Conservation (phyloP, 768 basidiomycete genomes). For the Xerocomellus dryophilus region DNA sequence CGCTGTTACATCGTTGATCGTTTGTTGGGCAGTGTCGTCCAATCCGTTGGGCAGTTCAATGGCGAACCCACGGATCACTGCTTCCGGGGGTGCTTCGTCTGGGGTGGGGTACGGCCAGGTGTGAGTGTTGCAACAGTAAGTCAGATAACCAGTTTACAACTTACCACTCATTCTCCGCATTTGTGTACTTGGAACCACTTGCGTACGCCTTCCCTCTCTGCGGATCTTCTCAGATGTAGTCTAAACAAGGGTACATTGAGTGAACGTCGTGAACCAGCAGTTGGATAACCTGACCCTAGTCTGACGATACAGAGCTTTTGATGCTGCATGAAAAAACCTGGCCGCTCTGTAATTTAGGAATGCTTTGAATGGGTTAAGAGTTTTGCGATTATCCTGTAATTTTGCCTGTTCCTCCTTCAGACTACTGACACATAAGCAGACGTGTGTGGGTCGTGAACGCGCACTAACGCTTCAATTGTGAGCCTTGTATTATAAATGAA, state of each 20-base stretch:
- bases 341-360: not conserved
- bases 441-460: no score
- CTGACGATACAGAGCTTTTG: not conserved
- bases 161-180: not conserved
- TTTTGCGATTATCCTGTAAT: not conserved
- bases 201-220: not conserved
- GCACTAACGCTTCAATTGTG: not conserved
- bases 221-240: conserved; percentile 10
- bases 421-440: not conserved
- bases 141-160: not conserved
- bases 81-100: not conserved
- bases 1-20: not conserved
- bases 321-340: not conserved
- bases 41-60: not conserved
- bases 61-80: not conserved
- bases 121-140: not conserved
- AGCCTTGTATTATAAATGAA: conserved; percentile 1
- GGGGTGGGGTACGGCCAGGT: not conserved
- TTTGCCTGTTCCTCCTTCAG: not conserved
- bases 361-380: conserved; percentile 1
- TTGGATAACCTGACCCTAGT: not conserved
- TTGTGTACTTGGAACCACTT: conserved; percentile 1
- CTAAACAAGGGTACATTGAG: not conserved
- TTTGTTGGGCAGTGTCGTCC: not conserved
- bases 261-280: not conserved